phyloP scores from a whole-genome alignment of 345 rosid genomes.

The Clarkia xantiana region DNA sequence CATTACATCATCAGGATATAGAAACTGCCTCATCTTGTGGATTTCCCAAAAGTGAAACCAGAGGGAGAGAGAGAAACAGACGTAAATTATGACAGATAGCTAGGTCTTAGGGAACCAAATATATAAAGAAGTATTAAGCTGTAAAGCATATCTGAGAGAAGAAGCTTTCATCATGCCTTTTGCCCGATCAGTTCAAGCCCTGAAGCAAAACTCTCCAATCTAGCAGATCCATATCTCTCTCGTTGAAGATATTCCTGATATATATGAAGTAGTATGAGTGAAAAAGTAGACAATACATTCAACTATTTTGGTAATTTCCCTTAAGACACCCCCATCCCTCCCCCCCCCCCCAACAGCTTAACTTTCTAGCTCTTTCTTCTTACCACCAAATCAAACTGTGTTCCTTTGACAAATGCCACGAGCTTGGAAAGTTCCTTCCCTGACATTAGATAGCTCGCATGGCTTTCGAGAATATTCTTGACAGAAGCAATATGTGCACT shows the following conservation, averaged over 20 bases:
- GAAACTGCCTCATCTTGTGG: too few species aligned
- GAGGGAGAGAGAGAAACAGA: too few species aligned
- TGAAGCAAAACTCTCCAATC: constrained; percentile 79
- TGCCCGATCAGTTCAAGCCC: constrained; percentile 83
- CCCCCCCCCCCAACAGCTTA: too few species aligned
- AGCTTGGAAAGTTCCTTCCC: constrained; percentile 97
- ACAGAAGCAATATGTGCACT: constrained; percentile 85
- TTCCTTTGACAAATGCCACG: constrained; percentile 96
- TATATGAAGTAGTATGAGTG: constrained; percentile 7
- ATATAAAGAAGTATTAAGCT: too few species aligned
- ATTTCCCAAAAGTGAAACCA: too few species aligned
- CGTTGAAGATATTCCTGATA: constrained; percentile 90
- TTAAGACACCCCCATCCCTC: neutral
- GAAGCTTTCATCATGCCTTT: too few species aligned
- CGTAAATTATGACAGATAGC: too few species aligned
- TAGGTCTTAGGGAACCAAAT: too few species aligned
- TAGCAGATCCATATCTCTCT: constrained; percentile 76
- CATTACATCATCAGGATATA: too few species aligned
- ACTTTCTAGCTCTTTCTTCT: constrained; percentile 11
- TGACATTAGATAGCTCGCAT: constrained; percentile 93
- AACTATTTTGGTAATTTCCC: too few species aligned
- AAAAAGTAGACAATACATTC: neutral
- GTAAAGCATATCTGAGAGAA: too few species aligned
- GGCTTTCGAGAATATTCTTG: constrained; percentile 79
- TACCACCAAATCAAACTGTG: constrained; percentile 98